Evolutionary conservation across 1,284 basidiomycete genomes (phyloP), one percentile per base, ranked within the genome.

Genomic region (Polyporus tsugae): DNA sequence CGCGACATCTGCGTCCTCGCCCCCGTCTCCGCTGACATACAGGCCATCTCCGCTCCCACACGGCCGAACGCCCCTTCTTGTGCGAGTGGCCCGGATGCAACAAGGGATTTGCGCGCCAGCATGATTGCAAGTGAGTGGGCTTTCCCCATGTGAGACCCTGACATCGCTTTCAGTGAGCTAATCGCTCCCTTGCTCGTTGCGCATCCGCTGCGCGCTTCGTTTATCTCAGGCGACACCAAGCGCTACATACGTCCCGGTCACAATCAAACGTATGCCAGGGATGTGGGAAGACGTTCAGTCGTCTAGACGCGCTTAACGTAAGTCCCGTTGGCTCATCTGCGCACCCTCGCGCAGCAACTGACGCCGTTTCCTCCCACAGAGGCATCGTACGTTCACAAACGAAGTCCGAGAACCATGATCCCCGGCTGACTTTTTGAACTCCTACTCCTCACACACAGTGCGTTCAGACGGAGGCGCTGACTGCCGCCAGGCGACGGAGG

Each of bases 31-130:
- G 62, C 55, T 71, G 57, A n/a, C 64, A 55, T 29, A 25, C 83
- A 90, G 96, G 97, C 62, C 97, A 98, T 83, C 80, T 98, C 73
- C 90, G 96, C 75, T 97, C 96, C n/a, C 96, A 98, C 80, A 97
- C 96, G 35, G 96, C 97, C 79, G 95, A 98, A 81, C 86, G 95
- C 67, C 96, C 96, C 42, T 98, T 95, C 81, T 89, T 95, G 71
- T 98, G 96, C 79, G 90, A 94, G 68, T 96, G 94, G 88, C 94
- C 95, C 2, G 95, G 95, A 17, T 98, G 96, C 80, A 93, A 93
- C 76, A 98, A 98, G 78, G 91, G 95, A 33, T 98, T 98, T 78
- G 96, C 96, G 42, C 88, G 96, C 59, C 95, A 96, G 79, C 96
- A 98, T 80, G 96, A 98, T 80, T 97, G 96, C 91, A 97, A 97